Percentiles rank a stretch among this genome's conserved stretches.
Evolutionary conservation across 805 yeast genomes (phyloP).

Genomic region (Hanseniaspora vineae): DNA sequence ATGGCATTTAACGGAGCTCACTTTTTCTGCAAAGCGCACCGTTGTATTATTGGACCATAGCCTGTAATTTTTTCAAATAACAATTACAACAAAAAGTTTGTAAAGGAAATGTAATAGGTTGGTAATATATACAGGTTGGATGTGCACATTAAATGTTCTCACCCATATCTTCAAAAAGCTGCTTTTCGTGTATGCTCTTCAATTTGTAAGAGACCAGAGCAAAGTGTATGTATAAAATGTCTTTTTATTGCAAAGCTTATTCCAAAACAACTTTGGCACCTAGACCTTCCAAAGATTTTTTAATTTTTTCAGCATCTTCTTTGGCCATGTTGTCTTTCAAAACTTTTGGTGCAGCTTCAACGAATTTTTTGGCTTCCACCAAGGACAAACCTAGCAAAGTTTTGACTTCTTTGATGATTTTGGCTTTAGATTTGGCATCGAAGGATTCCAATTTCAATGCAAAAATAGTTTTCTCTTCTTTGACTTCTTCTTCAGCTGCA

Average conservation of each 20-base stretch:
- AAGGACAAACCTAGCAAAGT: constrained; percentile 78
- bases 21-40: too few relatives aligned
- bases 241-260: constrained; percentile 31
- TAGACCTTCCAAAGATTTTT: constrained; percentile 79
- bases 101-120: too few relatives aligned
- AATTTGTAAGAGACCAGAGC: not conserved
- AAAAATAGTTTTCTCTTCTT: constrained; percentile 82
- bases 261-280: constrained; percentile 92
- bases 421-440: constrained; percentile 91
- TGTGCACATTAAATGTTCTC: too few relatives aligned
- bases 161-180: not conserved
- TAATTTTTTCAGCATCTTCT: constrained; percentile 96
- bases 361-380: constrained; percentile 96
- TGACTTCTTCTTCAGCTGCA: constrained; percentile 62
- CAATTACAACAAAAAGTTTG: too few relatives aligned
- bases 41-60: too few relatives aligned
- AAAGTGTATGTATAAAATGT: too few relatives aligned
- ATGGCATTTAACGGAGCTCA: too few relatives aligned
- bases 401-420: constrained; percentile 95
- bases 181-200: not conserved
- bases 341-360: constrained; percentile 93
- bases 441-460: constrained; percentile 84
- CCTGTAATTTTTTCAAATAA: too few relatives aligned
- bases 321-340: constrained; percentile 91
- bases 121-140: not conserved